Percentiles rank a stretch among this genome's conserved stretches.
phyloP scores from a whole-genome alignment of 495 filamentous ascomycete species.

The Amniculicola lignicola region DNA sequence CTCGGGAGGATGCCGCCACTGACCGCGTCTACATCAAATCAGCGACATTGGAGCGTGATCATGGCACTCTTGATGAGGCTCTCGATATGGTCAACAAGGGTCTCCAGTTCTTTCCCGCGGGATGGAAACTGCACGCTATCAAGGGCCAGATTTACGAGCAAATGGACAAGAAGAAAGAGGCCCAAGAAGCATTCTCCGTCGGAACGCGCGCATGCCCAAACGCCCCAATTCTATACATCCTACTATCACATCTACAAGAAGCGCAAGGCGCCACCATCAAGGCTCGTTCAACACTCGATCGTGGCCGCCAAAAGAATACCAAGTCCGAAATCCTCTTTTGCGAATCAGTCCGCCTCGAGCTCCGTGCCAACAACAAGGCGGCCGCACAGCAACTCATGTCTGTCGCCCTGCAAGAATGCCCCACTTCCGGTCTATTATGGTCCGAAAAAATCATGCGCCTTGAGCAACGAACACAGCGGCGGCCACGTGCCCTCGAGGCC shows the following conservation, averaged over 20 bases:
- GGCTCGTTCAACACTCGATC: slow-evolving; percentile 86
- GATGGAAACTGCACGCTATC: slow-evolving; percentile 94
- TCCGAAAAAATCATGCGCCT: slow-evolving; percentile 91
- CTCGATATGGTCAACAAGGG: slow-evolving; percentile 85
- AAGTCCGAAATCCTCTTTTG: slow-evolving; percentile 84
- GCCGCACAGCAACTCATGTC: slow-evolving; percentile 92
- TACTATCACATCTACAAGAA: slow-evolving; percentile 85
- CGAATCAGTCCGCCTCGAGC: slow-evolving; percentile 87
- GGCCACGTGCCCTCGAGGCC: slow-evolving; percentile 83
- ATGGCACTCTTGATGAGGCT: slow-evolving; percentile 72
- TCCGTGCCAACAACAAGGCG: slow-evolving; percentile 74
- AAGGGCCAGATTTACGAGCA: slow-evolving; percentile 96
- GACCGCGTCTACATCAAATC: slow-evolving; percentile 96
- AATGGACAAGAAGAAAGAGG: slow-evolving; percentile 71
- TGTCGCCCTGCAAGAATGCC: slow-evolving; percentile 82
- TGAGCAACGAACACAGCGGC: slow-evolving; percentile 84
- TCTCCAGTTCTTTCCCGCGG: slow-evolving; percentile 79
- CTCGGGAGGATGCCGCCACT: slow-evolving; percentile 81
- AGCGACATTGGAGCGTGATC: slow-evolving; percentile 83
- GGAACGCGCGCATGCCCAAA: slow-evolving; percentile 83
- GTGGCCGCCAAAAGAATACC: slow-evolving; percentile 78
- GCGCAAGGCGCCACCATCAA: slow-evolving; percentile 79
- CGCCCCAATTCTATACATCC: slow-evolving; percentile 82
- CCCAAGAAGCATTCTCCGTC: slow-evolving; percentile 84
- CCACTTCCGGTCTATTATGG: slow-evolving; percentile 88